phyloP scores from a whole-genome alignment of 2,329 filamentous ascomycete genomes.

The Apiospora sp. region DNA sequence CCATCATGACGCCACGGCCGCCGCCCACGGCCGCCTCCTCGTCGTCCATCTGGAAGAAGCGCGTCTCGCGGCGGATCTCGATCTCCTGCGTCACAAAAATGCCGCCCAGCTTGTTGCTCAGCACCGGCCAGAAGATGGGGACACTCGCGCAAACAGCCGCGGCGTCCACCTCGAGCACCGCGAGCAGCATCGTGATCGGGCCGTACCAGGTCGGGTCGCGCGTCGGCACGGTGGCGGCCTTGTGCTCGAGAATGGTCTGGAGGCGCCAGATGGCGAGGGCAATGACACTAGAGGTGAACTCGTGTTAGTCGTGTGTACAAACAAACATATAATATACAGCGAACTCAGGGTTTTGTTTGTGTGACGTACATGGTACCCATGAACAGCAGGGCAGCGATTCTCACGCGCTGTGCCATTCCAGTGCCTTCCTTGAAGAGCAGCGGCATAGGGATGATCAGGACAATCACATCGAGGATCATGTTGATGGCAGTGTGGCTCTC shows the following conservation, averaged over 20 bases:
- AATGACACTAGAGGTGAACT: constrained; percentile 33
- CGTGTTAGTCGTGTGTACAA: not conserved
- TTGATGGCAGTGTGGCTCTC: constrained; percentile 44
- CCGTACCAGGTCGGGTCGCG: constrained; percentile 46
- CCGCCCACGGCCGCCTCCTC: constrained; percentile 33
- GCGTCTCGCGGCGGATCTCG: constrained; percentile 36
- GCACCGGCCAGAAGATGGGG: constrained; percentile 41
- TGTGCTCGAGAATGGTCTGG: constrained; percentile 40
- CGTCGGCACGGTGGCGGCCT: constrained; percentile 41
- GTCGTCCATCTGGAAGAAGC: constrained; percentile 32
- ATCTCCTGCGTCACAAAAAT: constrained; percentile 42
- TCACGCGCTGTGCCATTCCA: constrained; percentile 34
- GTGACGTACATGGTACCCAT: constrained; percentile 43
- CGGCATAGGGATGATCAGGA: constrained; percentile 44
- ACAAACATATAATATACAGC: not conserved
- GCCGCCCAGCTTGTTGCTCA: constrained; percentile 36
- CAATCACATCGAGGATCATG: constrained; percentile 43
- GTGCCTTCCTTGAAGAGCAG: constrained; percentile 41
- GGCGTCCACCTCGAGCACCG: constrained; percentile 38
- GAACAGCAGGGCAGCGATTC: constrained; percentile 39
- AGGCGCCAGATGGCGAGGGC: constrained; percentile 44
- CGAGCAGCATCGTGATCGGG: constrained; percentile 38
- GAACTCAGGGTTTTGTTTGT: not conserved
- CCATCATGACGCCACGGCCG: not conserved
- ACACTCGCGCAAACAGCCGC: constrained; percentile 40